Base-by-base conservation (phyloP, 1,139 yeast species). In the Yamadazyma friedrichii region DNA sequence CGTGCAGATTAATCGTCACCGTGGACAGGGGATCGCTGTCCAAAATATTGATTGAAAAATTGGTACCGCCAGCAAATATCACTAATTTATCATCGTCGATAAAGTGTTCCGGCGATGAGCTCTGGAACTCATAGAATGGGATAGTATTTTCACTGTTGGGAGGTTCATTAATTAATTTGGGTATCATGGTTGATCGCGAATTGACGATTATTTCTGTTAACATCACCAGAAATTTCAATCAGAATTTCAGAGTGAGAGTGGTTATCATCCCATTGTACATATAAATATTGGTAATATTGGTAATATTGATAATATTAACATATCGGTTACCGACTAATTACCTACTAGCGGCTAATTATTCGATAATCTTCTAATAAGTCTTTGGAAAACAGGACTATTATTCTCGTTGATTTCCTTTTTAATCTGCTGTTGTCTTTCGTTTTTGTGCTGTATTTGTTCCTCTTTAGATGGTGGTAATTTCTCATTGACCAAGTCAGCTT, bases 401-500 rank as follows among this genome's bases (percentile, higher is more conserved):
- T 57, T 56, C 31, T 58, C 59, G 30, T 68, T 65, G 39, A 78
- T 64, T 35, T 76, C 82, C 44, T 65, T 63, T 52, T 64, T 64
- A 28, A 69, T 52, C 41, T 65, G 53, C 46, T 64, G 61, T 39
- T 62, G 64, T 49, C 80, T 64, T 50, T 74, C 74, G 42, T 69
- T 66, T 46, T 79, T 80, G 35, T 63, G 60, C 47, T 62, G 64
- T 33, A 65, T 66, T 31, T 75, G 59, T 52, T 84, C 87, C 43
- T 80, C 87, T 6, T 68, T 63, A 3, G 82, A 61, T n/a, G 98
- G 98, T 3, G 98, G 98, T 55, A 93, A 62, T 31, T 88, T 85
- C 65, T 93, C 98, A 61, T 93, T 93, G 33, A 72, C 74, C 52
- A 86, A 62, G 66, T 93, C 98, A 3, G 93, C 94, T 51, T 67